Evolutionary conservation across 805 yeast genomes (phyloP), one percentile per base, ranked within the genome.

Genomic region (Ogataea naganishii): DNA sequence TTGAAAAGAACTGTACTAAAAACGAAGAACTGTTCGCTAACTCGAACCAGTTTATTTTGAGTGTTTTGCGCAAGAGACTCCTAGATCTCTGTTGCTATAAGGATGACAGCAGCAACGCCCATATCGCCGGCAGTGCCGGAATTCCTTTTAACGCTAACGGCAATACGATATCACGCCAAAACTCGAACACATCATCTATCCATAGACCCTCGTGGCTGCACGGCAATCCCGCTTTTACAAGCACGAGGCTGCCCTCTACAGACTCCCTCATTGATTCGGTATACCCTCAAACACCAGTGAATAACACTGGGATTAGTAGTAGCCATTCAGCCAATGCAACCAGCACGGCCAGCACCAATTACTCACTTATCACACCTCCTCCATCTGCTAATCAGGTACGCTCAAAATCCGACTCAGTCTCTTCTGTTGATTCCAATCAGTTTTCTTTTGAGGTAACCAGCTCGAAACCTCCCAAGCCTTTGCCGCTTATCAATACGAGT

Each of bases 181-280:
- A 38, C 26, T 49, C 56, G n/a, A 29, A 36, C 13, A 26, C 40
- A 20, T 45, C 53, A 18, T 29, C 32, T 18, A 24, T 18, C 6
- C 46, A 42, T 26, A 49, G 47, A 31, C 60, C 60, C 10, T 53
- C 61, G 7, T 56, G 61, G 61, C 34, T 56, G 12, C 58, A 55
- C 27, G 45, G 46, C 29, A 53, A 52, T 28, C 53, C 52, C 17
- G 34, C 37, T 22, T 49, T 51, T 30, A 41, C 48, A 13, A 46
- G 54, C 3, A 46, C 48, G 12, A 42, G 58, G 34, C 31, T 46
- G 6, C 44, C 56, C 3, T 55, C 60, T 4, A 50, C 59, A 2
- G 61, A 55, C 33, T 51, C 57, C 10, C 37, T 55, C 10, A 49
- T 53, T 18, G 60, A 55, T 26, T 42, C 55, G n/a, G 53, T 50